phyloP scores from a whole-genome alignment of 192 early-diverging fungal genomes.

The Kappamyces sp. region DNA sequence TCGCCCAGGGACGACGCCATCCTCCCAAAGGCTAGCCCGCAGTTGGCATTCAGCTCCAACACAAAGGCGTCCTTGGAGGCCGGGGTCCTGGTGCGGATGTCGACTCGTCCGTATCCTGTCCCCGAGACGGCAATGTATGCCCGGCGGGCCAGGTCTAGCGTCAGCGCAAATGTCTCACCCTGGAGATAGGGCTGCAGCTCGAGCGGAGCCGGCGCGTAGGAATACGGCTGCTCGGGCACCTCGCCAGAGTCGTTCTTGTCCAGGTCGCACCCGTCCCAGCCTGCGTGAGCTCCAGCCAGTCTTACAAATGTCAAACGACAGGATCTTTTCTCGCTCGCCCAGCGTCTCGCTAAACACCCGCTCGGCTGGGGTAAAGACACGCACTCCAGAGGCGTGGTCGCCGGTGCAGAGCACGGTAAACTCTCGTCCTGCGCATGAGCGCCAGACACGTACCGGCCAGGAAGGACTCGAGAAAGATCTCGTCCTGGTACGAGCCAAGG shows the following conservation, averaged over 20 bases:
- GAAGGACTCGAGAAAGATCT: slow-evolving; percentile 40
- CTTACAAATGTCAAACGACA: slow-evolving; percentile 43
- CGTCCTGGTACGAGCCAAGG: slow-evolving; percentile 17
- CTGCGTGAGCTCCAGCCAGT: too few species aligned
- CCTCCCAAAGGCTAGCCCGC: slow-evolving; percentile 41
- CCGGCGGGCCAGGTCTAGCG: slow-evolving; percentile 28
- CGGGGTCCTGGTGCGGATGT: slow-evolving; percentile 36
- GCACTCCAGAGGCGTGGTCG: slow-evolving; percentile 26
- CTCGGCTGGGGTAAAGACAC: slow-evolving; percentile 39
- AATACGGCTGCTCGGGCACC: too few species aligned
- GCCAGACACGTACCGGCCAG: too few species aligned
- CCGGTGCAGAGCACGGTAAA: slow-evolving; percentile 40
- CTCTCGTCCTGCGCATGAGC: too few species aligned
- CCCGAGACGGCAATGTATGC: slow-evolving; percentile 39
- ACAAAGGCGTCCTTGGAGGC: slow-evolving; percentile 34
- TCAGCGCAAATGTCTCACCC: background rate
- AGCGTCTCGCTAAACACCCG: slow-evolving; percentile 34
- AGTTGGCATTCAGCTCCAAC: slow-evolving; percentile 47
- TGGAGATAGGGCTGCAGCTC: too few species aligned
- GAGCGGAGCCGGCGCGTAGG: too few species aligned
- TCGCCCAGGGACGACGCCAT: slow-evolving; percentile 32
- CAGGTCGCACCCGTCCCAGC: slow-evolving; percentile 39
- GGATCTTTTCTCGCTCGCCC: slow-evolving; percentile 26
- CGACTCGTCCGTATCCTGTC: slow-evolving; percentile 44
- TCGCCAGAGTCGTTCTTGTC: too few species aligned